Percentiles rank a stretch among this genome's conserved stretches.
These are phyloP conservation scores for Magnusiomyces suaveolens DNA, from an alignment of 1,139 yeast species.

Conservation along the genomic window DNA sequence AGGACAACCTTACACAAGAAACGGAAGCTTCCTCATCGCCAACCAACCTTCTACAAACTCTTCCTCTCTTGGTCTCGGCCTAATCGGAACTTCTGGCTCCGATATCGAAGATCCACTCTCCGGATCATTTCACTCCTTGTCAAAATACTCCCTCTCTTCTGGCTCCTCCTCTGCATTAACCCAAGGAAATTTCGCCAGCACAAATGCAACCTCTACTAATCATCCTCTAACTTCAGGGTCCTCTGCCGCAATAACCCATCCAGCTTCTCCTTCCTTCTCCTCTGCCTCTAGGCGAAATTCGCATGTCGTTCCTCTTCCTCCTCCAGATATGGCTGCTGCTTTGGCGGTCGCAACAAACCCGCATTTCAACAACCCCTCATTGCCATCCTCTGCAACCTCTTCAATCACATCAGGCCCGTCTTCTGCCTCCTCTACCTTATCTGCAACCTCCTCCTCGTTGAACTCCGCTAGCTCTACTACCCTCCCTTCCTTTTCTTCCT, in stretches of 20 bases:
- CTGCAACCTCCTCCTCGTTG: too few relatives aligned
- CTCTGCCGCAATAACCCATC: not conserved
- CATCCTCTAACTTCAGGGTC: not conserved
- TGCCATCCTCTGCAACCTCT: too few relatives aligned
- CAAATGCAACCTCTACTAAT: not conserved
- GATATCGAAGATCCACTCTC: slow-evolving; percentile 28
- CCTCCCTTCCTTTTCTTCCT: not conserved
- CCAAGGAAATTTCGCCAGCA: not conserved
- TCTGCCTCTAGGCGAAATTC: slow-evolving; percentile 26
- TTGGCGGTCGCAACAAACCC: slow-evolving; percentile 5
- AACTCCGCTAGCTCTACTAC: not conserved
- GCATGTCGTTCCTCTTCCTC: slow-evolving; percentile 20
- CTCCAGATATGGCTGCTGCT: slow-evolving; percentile 1
- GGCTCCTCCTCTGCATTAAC: not conserved
- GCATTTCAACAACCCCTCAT: not conserved
- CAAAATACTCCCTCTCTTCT: slow-evolving; percentile 24
- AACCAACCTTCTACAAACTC: not conserved
- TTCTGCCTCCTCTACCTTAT: too few relatives aligned
- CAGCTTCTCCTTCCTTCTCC: not conserved
- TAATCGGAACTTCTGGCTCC: slow-evolving; percentile 19
- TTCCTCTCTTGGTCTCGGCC: slow-evolving; percentile 18
- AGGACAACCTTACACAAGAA: too few relatives aligned
- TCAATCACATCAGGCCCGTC: too few relatives aligned
- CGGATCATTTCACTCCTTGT: slow-evolving; percentile 22
- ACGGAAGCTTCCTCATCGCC: not conserved